Conservation (phyloP, 257 asterid species). For the Solanum corneliomulleri region DNA sequence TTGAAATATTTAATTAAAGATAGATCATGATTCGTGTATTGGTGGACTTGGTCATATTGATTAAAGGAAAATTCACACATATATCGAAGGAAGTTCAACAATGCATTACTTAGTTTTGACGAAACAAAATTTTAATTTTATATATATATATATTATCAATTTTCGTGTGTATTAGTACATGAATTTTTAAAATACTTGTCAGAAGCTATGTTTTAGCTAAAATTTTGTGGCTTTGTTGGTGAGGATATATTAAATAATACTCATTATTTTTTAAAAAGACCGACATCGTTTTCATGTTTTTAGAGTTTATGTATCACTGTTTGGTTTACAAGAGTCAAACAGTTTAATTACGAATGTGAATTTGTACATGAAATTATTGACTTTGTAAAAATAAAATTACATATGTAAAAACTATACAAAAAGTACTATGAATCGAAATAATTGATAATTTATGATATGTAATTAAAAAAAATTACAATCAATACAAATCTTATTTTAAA, state of each 20-base stretch:
- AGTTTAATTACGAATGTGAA: rapidly evolving
- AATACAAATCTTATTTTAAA: no score
- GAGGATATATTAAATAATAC: neutral
- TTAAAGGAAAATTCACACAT: neutral
- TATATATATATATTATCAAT: no score
- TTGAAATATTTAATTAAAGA: rapidly evolving
- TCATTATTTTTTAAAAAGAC: neutral
- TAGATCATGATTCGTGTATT: neutral
- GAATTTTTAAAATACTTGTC: no score
- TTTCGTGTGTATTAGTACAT: no score
- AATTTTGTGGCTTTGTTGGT: no score
- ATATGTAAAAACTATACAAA: no score
- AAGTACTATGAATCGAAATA: no score
- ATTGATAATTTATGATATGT: no score
- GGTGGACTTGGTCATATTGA: neutral
- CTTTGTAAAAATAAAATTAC: no score
- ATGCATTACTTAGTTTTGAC: neutral
- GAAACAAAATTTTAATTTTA: neutral
- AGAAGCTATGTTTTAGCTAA: neutral
- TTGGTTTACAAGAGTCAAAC: neutral
- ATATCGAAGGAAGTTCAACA: neutral
- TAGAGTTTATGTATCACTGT: neutral
- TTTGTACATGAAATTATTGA: no score
- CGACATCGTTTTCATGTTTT: rapidly evolving
- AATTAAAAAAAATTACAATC: no score